A percentile compares a stretch with the other conserved stretches of the same genome.
Conservation (phyloP, 202 grass and related monocot genomes). For the Schoenoplectus tabernaemontani region DNA sequence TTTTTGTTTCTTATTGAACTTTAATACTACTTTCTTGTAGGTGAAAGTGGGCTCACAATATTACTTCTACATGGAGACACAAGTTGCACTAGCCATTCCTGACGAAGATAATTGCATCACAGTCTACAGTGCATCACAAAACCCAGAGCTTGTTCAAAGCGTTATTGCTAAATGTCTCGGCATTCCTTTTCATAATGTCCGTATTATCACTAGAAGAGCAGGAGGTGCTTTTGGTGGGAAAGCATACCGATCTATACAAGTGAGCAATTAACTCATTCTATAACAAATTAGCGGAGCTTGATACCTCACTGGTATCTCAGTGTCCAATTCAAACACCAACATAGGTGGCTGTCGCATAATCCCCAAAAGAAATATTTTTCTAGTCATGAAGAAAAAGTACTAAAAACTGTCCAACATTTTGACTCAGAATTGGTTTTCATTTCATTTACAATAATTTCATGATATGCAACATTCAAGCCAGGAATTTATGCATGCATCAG, state of each 20-base stretch:
- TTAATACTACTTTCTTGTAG: constrained; percentile 25
- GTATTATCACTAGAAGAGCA: constrained; percentile 78
- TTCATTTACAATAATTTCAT: background rate
- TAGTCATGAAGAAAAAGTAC: background rate
- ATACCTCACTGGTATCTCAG: background rate
- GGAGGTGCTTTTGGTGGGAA: constrained; percentile 84
- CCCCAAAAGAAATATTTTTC: background rate
- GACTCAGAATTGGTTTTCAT: background rate
- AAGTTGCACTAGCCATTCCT: constrained; percentile 60
- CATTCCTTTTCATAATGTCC: constrained; percentile 59
- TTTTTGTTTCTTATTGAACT: background rate
- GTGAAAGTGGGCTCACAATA: constrained; percentile 73
- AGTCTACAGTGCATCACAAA: constrained; percentile 61
- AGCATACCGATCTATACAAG: constrained; percentile 35
- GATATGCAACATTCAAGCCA: background rate
- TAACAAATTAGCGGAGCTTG: constrained; percentile 1
- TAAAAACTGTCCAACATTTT: background rate
- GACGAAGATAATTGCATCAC: constrained; percentile 73
- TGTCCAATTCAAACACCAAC: background rate
- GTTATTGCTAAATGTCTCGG: constrained; percentile 56
- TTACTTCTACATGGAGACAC: constrained; percentile 84
- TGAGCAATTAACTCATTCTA: constrained; percentile 20
- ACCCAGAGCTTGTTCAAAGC: constrained; percentile 39
- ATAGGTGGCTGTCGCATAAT: background rate
- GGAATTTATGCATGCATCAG: background rate